Base-by-base conservation (phyloP, 257 asterid species). In the Solanum appendiculatum region DNA sequence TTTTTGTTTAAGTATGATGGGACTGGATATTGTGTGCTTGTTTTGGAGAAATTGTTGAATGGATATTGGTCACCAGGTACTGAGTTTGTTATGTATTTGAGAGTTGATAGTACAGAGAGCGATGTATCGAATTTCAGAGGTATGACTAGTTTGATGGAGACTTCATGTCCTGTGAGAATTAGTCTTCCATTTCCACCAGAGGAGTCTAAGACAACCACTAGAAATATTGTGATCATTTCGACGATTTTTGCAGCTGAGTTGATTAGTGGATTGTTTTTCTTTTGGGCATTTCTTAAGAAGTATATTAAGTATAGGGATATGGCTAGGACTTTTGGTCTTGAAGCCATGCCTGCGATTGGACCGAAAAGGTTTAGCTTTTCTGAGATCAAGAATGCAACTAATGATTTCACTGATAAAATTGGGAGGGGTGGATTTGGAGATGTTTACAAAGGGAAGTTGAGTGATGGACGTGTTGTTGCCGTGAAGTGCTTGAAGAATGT, bases 281-380 rank as follows among this genome's bases (percentile, higher is more conserved):
- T 96, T 86, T 92, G 98, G 98, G 89, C 97, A 8, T 94, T 96
- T 85, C 82, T 94, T 31, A 95, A 93, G 85, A 94, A 96, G 94
- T 96, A 96, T 66, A 92, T 90, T 9, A 94, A 94, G 94, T 96
- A 94, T 25, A 92, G 98, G 93, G 98, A 96, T 86, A 96, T 96
- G 98, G 99, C 99, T 1, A 90, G 95, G 91, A 94, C 97, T 0
- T 95, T 96, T 3, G 97, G 99, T 82, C 93, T 96, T 12, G 99
- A 96, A 91, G 92, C 92, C 54, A 92, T 96, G 94, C 98, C 98
- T 5, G 86, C 92, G 1, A 96, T 98, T 29, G 98, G 98, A 11
- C 97, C 97, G 6, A 96, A 92, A 91, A 91, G 96, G 93, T 96
- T 94, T 87, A 91, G 91, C 73, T 93, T 90, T 42, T 87, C 85